phyloP scores from a whole-genome alignment of 2,329 filamentous ascomycete species.

The Berkeleyomyces basicola region DNA sequence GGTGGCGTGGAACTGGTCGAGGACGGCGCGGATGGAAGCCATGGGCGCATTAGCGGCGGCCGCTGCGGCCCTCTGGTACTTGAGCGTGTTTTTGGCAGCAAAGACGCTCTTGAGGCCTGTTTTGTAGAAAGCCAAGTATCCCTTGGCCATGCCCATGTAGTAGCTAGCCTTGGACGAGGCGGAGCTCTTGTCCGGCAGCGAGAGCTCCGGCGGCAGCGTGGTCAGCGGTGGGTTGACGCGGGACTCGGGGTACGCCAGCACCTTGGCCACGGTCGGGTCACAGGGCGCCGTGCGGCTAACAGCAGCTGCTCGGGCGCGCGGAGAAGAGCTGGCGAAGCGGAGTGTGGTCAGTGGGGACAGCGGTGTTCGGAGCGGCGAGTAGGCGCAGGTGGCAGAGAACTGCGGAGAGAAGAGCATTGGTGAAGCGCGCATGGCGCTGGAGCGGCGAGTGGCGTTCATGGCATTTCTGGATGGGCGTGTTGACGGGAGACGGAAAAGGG shows the following conservation, averaged over 20 bases:
- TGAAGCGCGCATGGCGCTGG: neutral
- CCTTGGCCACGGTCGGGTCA: neutral
- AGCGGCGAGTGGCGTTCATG: neutral
- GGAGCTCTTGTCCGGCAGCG: slow-evolving; percentile 36
- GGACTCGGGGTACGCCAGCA: slow-evolving; percentile 5
- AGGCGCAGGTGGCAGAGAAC: neutral
- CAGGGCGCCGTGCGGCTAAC: neutral
- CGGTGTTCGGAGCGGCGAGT: neutral
- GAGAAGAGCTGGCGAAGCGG: neutral
- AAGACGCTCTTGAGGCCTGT: slow-evolving; percentile 60
- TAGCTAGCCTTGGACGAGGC: slow-evolving; percentile 30
- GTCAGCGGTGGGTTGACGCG: slow-evolving; percentile 52
- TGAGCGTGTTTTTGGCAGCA: slow-evolving; percentile 42
- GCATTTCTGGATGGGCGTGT: neutral
- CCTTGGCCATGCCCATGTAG: slow-evolving; percentile 48
- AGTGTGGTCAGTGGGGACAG: neutral
- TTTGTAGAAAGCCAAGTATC: slow-evolving; percentile 79
- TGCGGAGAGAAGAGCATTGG: neutral
- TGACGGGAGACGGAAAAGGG: neutral
- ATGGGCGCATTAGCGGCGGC: slow-evolving; percentile 13
- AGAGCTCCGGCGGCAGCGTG: slow-evolving; percentile 55
- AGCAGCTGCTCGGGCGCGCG: neutral
- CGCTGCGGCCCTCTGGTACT: slow-evolving; percentile 23
- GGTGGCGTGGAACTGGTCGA: slow-evolving; percentile 34
- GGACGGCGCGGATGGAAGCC: slow-evolving; percentile 31